These are phyloP conservation scores for Hypoxylon sp. DNA, from an alignment of 2,329 filamentous ascomycete species.

Conservation along the genomic window DNA sequence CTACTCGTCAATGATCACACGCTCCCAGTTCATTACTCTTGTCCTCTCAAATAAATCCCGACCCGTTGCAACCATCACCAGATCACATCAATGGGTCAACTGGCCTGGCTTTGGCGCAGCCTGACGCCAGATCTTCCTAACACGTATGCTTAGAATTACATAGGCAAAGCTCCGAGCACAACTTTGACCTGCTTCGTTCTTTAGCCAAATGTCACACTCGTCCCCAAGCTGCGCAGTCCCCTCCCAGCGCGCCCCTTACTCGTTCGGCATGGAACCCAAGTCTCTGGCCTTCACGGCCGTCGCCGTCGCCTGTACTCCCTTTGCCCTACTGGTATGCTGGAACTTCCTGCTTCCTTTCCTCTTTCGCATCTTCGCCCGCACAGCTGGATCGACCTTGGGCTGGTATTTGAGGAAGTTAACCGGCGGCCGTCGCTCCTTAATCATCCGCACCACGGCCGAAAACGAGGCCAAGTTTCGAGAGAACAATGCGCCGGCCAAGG, in stretches of 20 bases:
- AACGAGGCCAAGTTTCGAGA: slow-evolving; percentile 50
- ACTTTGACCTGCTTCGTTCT: slow-evolving; percentile 5
- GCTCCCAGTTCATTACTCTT: slow-evolving; percentile 8
- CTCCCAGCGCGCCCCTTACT: slow-evolving; percentile 15
- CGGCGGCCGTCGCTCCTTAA: slow-evolving; percentile 65
- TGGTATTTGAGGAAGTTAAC: slow-evolving; percentile 70
- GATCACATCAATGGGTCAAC: slow-evolving; percentile 37
- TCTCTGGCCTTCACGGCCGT: slow-evolving; percentile 38
- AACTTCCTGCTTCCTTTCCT: slow-evolving; percentile 44
- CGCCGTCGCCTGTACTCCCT: slow-evolving; percentile 42
- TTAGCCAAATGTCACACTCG: slow-evolving; percentile 23
- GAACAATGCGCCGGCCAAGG: slow-evolving; percentile 45
- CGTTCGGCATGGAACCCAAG: slow-evolving; percentile 39
- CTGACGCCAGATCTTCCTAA: slow-evolving; percentile 31
- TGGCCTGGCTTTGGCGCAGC: slow-evolving; percentile 31
- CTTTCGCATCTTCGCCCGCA: slow-evolving; percentile 49
- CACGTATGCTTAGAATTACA: slow-evolving; percentile 23
- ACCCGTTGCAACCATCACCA: slow-evolving; percentile 9
- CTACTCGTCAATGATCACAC: slow-evolving; percentile 18
- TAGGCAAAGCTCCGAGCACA: slow-evolving; percentile 4
- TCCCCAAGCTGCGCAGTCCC: slow-evolving; percentile 13
- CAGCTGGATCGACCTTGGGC: slow-evolving; percentile 58
- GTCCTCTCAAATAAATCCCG: slow-evolving; percentile 10
- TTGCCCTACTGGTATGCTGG: slow-evolving; percentile 42
- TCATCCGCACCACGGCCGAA: slow-evolving; percentile 61